Percentiles rank a stretch among this genome's conserved stretches.
Evolutionary conservation across 2,329 filamentous ascomycete genomes (phyloP).

Genomic region (Botrytis fragariae): DNA sequence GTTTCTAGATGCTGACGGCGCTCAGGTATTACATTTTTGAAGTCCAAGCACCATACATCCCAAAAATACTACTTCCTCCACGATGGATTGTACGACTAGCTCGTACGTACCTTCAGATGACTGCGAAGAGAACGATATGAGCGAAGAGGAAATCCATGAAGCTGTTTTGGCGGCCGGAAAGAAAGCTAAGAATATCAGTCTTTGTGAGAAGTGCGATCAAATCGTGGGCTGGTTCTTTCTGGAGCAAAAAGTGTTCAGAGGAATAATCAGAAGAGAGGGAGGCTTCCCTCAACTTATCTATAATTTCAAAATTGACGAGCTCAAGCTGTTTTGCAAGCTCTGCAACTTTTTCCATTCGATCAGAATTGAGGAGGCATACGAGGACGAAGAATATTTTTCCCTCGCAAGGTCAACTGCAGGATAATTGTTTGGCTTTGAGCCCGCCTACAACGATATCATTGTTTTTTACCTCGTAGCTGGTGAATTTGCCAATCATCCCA

Average conservation of each 20-base stretch:
- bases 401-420: background rate
- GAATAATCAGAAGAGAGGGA: fast-evolving
- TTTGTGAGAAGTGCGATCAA: background rate
- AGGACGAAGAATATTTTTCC: no score
- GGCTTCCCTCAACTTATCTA: fast-evolving
- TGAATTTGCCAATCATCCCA: fast-evolving
- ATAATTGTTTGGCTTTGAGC: fast-evolving
- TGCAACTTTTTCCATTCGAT: background rate
- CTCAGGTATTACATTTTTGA: no score
- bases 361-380: fast-evolving
- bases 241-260: background rate
- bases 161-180: background rate
- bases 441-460: fast-evolving
- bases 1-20: no score
- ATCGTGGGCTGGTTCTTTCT: background rate
- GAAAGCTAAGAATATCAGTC: background rate
- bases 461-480: background rate
- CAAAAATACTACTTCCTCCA: no score
- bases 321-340: fast-evolving
- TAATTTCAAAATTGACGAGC: background rate
- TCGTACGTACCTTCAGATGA: background rate
- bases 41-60: no score
- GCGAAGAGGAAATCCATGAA: background rate
- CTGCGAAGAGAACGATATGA: no score
- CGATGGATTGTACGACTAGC: background rate